A percentile compares a stretch with the other conserved stretches of the same genome.
Evolutionary conservation across 805 yeast species (phyloP).

Genomic region (Hanseniaspora hatyaiensis): DNA sequence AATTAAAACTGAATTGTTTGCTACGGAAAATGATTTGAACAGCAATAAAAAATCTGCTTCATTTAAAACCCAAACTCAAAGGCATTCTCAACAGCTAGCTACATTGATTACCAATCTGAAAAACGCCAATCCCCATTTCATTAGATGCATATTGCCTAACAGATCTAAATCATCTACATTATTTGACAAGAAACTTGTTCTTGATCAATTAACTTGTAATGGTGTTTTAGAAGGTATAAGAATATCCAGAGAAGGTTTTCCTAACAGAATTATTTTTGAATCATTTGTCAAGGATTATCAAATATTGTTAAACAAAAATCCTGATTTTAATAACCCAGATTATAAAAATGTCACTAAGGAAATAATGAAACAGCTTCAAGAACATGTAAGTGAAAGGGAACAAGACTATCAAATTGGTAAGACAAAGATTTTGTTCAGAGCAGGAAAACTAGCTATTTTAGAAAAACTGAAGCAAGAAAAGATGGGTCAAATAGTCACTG

Average conservation of each 20-base stretch:
- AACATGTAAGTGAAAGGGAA: neutral
- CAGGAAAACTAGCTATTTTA: conserved; percentile 85
- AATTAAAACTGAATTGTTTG: conserved; percentile 31
- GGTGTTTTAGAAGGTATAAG: conserved; percentile 98
- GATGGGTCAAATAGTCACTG: conserved; percentile 43
- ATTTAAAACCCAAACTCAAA: conserved; percentile 70
- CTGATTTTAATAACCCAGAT: conserved; percentile 16
- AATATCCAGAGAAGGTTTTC: conserved; percentile 94
- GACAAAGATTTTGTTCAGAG: conserved; percentile 86
- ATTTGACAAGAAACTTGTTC: conserved; percentile 64
- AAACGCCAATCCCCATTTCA: conserved; percentile 88
- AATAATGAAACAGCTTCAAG: neutral
- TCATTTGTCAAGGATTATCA: conserved; percentile 69
- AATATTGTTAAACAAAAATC: conserved; percentile 44
- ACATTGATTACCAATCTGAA: conserved; percentile 60
- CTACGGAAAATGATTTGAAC: conserved; percentile 7
- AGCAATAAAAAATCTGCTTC: conserved; percentile 20
- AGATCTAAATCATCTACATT: conserved; percentile 54
- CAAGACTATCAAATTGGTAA: conserved; percentile 68
- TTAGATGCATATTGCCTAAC: conserved; percentile 90
- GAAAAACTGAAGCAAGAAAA: conserved; percentile 66
- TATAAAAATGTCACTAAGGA: neutral
- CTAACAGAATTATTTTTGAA: conserved; percentile 75
- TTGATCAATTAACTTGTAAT: conserved; percentile 85
- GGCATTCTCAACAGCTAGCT: conserved; percentile 74